Evolutionary conservation across 116 monocot genomes (phyloP), one percentile per base, ranked within the genome.

Genomic region (Posidonia oceanica): DNA sequence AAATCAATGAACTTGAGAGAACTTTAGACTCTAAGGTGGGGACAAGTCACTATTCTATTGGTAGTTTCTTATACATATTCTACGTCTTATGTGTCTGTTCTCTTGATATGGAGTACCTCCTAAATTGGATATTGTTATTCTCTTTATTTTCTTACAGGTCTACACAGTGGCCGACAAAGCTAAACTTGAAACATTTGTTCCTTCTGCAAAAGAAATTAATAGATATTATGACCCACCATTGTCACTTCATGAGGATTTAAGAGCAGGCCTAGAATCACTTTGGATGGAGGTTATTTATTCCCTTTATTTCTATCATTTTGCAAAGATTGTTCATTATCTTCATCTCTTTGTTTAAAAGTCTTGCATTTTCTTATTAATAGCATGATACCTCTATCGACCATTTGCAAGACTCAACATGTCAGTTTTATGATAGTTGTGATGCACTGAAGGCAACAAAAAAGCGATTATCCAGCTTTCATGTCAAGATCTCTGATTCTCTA

Each of bases 21-120:
- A 67, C 86, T 23, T 71, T 98, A 76, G 86, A 93, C 85, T 81
- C 98, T 4, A 87, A 90, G 90, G 90, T 91, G 72, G 63, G 10
- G 16, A 8, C 16, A 21, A 48, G 18, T 12, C 12, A 12, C 48
- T 48, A 48, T 48, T 48, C 48, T 48, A 48, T 48, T 48, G 7
- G 48, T 48, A 48, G 48, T 6, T 68, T 68, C 52, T 52, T 4
- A 22, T 68, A 15, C 14, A 14, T 44, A 67, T 15, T 7, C 36
- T 18, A 59, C 4, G 14, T 37, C 55, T 56, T 56, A 55, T 29
- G 29, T 29, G 29, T 29, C 29, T 29, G 29, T 29, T 29, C 29
- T 29, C 29, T 29, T 29, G 29, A 29, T 29, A 29, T 29, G 29
- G 29, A 29, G 29, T 29, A 29, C 7, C 48, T 48, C 48, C 48